Evolutionary conservation across 1,139 yeast genomes (phyloP).

Genomic region (Kurtzmaniella quercitrusa): DNA sequence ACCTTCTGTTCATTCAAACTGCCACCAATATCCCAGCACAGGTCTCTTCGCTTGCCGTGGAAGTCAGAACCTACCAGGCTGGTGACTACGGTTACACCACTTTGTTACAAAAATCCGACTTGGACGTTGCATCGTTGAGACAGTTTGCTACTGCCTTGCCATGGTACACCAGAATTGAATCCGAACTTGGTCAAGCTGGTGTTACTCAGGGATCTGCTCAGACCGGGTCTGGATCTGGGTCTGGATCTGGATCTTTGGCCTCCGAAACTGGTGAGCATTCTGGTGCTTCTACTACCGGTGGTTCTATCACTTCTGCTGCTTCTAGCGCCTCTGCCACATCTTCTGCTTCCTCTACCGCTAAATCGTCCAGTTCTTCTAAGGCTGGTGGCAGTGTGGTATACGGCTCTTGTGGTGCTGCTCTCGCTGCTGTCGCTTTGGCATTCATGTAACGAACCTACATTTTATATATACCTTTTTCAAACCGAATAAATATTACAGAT

Average conservation of each 20-base stretch:
- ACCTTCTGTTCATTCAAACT: slow-evolving; percentile 29
- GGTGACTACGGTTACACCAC: slow-evolving; percentile 37
- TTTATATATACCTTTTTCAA: not conserved
- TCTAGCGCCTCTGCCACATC: slow-evolving; percentile 5
- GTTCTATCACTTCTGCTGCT: slow-evolving; percentile 8
- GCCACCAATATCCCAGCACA: slow-evolving; percentile 30
- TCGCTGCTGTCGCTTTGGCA: slow-evolving; percentile 35
- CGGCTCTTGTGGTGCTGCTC: slow-evolving; percentile 32
- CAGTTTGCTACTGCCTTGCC: slow-evolving; percentile 39
- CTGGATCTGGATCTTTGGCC: slow-evolving; percentile 7
- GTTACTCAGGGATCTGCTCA: slow-evolving; percentile 9
- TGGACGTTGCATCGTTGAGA: slow-evolving; percentile 23
- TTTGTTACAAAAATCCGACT: slow-evolving; percentile 23
- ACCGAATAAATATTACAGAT: not conserved
- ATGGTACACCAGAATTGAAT: slow-evolving; percentile 35
- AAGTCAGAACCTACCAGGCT: slow-evolving; percentile 32
- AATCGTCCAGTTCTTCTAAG: slow-evolving; percentile 5
- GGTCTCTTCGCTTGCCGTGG: slow-evolving; percentile 32
- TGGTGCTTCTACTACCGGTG: slow-evolving; percentile 8
- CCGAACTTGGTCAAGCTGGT: slow-evolving; percentile 13
- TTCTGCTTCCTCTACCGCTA: slow-evolving; percentile 1
- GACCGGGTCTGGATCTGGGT: slow-evolving; percentile 7
- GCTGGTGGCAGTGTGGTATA: slow-evolving; percentile 14
- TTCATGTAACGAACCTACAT: slow-evolving; percentile 20
- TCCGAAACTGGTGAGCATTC: slow-evolving; percentile 9